Evolutionary conservation across 768 basidiomycete species (phyloP).

Genomic region (Daedalea quercina): DNA sequence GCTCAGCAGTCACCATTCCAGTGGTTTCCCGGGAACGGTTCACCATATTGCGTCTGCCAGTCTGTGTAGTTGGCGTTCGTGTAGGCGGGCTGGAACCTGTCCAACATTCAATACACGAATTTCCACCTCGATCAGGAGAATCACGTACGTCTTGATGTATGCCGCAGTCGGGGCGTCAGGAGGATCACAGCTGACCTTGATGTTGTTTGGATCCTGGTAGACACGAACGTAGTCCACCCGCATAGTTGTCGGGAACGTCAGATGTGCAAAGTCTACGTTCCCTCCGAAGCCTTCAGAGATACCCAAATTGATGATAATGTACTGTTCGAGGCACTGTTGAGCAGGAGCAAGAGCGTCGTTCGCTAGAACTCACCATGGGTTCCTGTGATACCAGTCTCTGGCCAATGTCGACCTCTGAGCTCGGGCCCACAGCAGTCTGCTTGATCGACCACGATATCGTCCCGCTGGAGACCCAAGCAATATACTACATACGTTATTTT

Average conservation of each 20-base stretch:
- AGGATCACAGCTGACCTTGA: conserved; percentile 67
- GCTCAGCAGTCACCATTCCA: conserved; percentile 36
- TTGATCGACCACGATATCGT: conserved; percentile 66
- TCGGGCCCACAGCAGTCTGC: conserved; percentile 52
- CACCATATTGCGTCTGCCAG: conserved; percentile 38
- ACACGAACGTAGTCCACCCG: conserved; percentile 79
- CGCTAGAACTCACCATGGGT: conserved; percentile 54
- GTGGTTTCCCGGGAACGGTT: conserved; percentile 44
- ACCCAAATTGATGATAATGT: conserved; percentile 52
- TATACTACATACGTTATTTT: conserved; percentile 44
- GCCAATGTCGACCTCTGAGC: conserved; percentile 51
- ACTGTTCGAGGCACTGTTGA: conserved; percentile 23
- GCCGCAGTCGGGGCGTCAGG: conserved; percentile 60
- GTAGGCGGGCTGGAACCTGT: conserved; percentile 62
- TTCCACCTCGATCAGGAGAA: background rate
- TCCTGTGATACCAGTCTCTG: conserved; percentile 73
- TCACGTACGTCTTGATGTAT: conserved; percentile 66
- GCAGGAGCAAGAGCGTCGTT: no score
- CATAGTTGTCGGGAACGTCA: conserved; percentile 55
- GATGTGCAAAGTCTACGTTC: conserved; percentile 42
- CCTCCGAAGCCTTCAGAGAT: conserved; percentile 53
- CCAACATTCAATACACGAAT: background rate
- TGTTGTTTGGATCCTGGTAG: conserved; percentile 44
- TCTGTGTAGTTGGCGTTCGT: conserved; percentile 54
- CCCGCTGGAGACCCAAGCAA: conserved; percentile 67